Conservation (phyloP, 331 rosid genomes). For the Stylosanthes scabra region DNA sequence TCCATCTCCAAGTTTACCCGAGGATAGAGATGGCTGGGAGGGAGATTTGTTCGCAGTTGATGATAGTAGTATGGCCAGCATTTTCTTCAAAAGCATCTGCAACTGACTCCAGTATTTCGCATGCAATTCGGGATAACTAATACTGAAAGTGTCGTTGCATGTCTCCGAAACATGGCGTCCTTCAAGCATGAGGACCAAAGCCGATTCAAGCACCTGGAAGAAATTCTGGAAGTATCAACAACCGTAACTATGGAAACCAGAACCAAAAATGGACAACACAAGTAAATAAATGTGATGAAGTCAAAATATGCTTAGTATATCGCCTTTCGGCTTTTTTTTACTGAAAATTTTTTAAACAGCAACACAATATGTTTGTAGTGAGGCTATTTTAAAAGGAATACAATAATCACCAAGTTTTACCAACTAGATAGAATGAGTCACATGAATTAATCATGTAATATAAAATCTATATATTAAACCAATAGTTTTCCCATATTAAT, state of each 20-base stretch:
- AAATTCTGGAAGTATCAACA: slow-evolving; percentile 31
- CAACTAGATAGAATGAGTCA: neutral
- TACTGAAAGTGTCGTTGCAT: slow-evolving; percentile 50
- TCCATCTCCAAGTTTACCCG: slow-evolving; percentile 64
- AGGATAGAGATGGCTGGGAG: slow-evolving; percentile 52
- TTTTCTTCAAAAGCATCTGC: slow-evolving; percentile 88
- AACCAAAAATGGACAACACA: neutral
- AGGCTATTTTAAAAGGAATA: neutral
- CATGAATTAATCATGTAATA: neutral
- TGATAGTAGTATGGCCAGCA: slow-evolving; percentile 65
- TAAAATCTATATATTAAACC: neutral
- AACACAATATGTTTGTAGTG: neutral
- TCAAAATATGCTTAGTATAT: neutral
- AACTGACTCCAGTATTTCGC: slow-evolving; percentile 82
- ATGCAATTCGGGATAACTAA: slow-evolving; percentile 58
- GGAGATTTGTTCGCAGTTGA: slow-evolving; percentile 55
- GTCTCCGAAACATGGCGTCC: slow-evolving; percentile 69
- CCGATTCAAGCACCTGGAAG: slow-evolving; percentile 82
- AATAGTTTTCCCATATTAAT: slow-evolving; percentile 26
- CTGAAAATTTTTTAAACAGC: neutral
- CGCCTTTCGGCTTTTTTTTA: neutral
- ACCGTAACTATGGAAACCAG: slow-evolving; percentile 8
- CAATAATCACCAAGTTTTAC: neutral
- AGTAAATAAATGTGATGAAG: neutral
- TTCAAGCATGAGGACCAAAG: slow-evolving; percentile 83